These are phyloP conservation scores for Cyberlindnera maritima DNA, from an alignment of 805 yeast genomes.

Conservation along the genomic window DNA sequence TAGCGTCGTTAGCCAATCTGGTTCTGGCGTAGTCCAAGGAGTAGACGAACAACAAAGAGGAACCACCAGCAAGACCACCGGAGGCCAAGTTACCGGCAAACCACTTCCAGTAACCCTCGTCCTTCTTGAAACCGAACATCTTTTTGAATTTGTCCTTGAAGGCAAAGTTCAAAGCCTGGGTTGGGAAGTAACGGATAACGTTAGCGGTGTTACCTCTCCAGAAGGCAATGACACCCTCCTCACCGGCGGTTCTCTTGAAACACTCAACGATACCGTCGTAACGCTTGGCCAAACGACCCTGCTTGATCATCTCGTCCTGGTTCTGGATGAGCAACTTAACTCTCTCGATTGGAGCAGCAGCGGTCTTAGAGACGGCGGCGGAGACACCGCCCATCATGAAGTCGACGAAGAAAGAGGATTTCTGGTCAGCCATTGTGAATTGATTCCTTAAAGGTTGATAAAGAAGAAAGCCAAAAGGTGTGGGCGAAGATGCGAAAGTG, in stretches of 20 bases:
- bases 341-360: constrained; percentile 97
- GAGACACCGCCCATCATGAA: constrained; percentile 99
- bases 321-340: constrained; percentile 94
- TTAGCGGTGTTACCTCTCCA: constrained; percentile 99
- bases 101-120: constrained; percentile 90
- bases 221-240: constrained; percentile 90
- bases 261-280: constrained; percentile 92
- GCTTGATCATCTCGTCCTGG: constrained; percentile 98
- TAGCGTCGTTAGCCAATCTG: constrained; percentile 98
- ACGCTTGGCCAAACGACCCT: constrained; percentile 85
- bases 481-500: constrained; percentile 8
- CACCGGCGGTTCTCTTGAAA: constrained; percentile 91
- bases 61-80: constrained; percentile 98
- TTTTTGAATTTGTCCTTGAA: constrained; percentile 97
- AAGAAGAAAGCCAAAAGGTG: neutral
- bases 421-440: constrained; percentile 29
- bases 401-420: constrained; percentile 54
- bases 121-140: constrained; percentile 96
- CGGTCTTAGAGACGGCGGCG: constrained; percentile 98
- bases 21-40: constrained; percentile 98
- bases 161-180: constrained; percentile 98
- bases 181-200: constrained; percentile 98
- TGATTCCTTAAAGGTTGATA: constrained; percentile 1
- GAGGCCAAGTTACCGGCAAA: constrained; percentile 98
- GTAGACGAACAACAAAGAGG: constrained; percentile 89